Base-by-base conservation (phyloP, 306 rosid species). In the Cicer arietinum region DNA sequence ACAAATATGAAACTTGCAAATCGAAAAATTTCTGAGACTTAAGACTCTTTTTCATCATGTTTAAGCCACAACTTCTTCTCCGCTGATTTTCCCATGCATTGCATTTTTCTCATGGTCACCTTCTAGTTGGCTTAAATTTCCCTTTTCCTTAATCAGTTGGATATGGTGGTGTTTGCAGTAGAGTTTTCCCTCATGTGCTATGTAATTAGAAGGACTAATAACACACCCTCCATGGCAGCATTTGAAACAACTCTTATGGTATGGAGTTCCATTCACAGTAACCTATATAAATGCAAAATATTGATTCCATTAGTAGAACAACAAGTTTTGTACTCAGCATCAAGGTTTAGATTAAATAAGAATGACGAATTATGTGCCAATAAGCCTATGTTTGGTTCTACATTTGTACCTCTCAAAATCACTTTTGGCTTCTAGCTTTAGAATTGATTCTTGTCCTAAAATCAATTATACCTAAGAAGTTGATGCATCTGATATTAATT, bases 171-270 rank as follows among this genome's bases (percentile, higher is more conserved):
- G 96, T 30, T 92, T 94, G 90, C 99, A 94, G 88, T 92, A 94
- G 79, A 94, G 97, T 45, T 92, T 87, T 35, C 97, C 97, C 88
- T 94, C 99, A 0, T 94, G 97, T 9, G 99, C 99, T 46, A 94
- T 92, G 77, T 94, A 94, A 86, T 94, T 94, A 1, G 99, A 94
- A 57, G 99, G 97, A 78, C 99, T 94, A 76, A 95, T 95, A 4
- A 88, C 88, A 75, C 99, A 94, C 44, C 99, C 99, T 76, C 99
- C 99, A 84, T 94, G 97, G 81, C 86, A 82, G 87, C 99, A 94
- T 68, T 94, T 94, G 93, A 94, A 94, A 70, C 99, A 94, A 82
- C 90, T 90, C 81, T 88, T 94, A 73, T 94, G 99, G 88, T 94
- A 94, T 50, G 99, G 89, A 68, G 95, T 91, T 75, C 96, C 99